phyloP scores from a whole-genome alignment of 2,329 filamentous ascomycete genomes.

The Phyllachora maydis region DNA sequence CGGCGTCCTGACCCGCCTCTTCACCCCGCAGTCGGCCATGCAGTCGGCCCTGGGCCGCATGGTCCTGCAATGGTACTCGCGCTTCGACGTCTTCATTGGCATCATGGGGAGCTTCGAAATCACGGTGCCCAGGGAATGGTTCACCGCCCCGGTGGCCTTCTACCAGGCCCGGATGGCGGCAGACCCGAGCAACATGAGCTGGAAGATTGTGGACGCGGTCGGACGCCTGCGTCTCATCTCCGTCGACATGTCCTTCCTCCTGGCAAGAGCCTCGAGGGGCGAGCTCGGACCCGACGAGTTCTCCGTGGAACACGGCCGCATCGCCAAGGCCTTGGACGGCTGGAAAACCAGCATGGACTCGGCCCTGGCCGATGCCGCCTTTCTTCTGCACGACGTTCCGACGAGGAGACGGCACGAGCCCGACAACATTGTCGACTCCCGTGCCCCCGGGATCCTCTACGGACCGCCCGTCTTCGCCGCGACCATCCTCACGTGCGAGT shows the following conservation, averaged over 20 bases:
- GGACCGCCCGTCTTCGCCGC: constrained; percentile 49
- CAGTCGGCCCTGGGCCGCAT: constrained; percentile 49
- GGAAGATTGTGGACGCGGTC: constrained; percentile 46
- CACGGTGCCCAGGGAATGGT: constrained; percentile 61
- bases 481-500: constrained; percentile 58
- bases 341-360: constrained; percentile 38
- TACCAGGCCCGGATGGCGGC: constrained; percentile 35
- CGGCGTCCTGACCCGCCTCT: constrained; percentile 58
- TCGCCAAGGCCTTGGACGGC: constrained; percentile 21
- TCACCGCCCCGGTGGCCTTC: constrained; percentile 39
- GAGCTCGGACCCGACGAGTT: constrained; percentile 47
- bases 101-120: constrained; percentile 65
- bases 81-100: constrained; percentile 71
- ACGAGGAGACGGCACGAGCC: too few species aligned
- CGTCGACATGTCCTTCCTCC: constrained; percentile 61
- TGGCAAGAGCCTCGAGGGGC: constrained; percentile 44
- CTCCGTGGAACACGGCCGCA: constrained; percentile 31
- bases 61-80: constrained; percentile 72
- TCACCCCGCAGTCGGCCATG: constrained; percentile 55
- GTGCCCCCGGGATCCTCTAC: constrained; percentile 48
- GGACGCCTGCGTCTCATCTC: constrained; percentile 52
- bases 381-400: constrained; percentile 29
- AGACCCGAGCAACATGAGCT: constrained; percentile 40
- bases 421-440: constrained; percentile 56
- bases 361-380: constrained; percentile 35